Evolutionary conservation across 2,329 filamentous ascomycete genomes (phyloP), one percentile per base, ranked within the genome.

Genomic region (Ascochyta rabiei): DNA sequence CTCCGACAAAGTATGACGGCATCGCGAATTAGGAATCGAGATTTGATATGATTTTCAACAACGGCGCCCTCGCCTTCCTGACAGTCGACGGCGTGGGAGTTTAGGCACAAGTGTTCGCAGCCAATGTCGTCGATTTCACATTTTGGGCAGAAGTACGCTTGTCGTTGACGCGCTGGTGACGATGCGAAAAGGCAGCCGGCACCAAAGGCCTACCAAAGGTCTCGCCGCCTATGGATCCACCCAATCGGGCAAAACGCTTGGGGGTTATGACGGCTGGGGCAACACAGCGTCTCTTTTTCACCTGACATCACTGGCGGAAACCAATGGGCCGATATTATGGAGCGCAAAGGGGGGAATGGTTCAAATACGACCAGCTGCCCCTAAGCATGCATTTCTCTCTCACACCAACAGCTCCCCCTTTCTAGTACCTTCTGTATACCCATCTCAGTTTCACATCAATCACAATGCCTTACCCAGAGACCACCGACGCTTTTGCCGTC

Each of bases 391-490:
- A 48, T 57, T 57, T 56, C 57, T 62, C 58, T 54, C 54, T 39
- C 28, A 28, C 40, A 52, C 24, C 51, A 23, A 34, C 9, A 45
- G 6, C 34, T 39, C 48, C 19, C 18, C 26, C 30, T 57, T 34
- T 55, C 37, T 38, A 16, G 39, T 33, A 47, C 21, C 24, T n/a
- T 19, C 31, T 13, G 30, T 45, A 44, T 47, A 59, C 48, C 49
- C 39, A 55, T 34, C 18, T 40, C 49, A 42, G 31, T 23, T 24
- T 48, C 39, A 46, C 16, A 42, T 44, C 48, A 48, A 52, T 57
- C 65, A 77, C 57, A 23, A 82, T 82, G 80, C 73, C 71, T 69
- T 82, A 82, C 69, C 79, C 80, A 65, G 80, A 82, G 61, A 81
- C 79, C 26, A 78, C 79, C 40, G 75, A 77, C 66, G 79, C 79